These are phyloP conservation scores for Penicillium sp. DNA, from an alignment of 2,329 filamentous ascomycete genomes.

Conservation along the genomic window DNA sequence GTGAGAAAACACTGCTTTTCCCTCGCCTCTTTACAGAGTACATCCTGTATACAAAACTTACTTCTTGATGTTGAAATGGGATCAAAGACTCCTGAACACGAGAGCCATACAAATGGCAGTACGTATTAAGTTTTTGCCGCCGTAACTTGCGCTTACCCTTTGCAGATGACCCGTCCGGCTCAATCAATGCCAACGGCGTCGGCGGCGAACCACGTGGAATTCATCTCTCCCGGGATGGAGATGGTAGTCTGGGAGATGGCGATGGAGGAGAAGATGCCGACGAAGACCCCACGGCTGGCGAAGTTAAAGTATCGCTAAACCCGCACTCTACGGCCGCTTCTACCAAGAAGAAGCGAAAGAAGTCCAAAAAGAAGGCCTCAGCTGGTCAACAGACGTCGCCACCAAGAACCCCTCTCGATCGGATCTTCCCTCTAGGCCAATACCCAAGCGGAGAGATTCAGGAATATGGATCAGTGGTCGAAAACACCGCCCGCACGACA, in stretches of 20 bases:
- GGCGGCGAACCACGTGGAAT: constrained; percentile 46
- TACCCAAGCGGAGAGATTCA: constrained; percentile 51
- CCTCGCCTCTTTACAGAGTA: background rate
- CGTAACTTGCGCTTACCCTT: constrained; percentile 7
- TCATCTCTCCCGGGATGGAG: constrained; percentile 45
- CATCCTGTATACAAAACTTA: background rate
- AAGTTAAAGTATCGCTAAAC: constrained; percentile 20
- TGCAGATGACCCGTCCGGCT: constrained; percentile 22
- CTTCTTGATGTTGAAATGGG: constrained; percentile 37
- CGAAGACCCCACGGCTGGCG: constrained; percentile 12
- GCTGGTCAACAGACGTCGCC: constrained; percentile 44
- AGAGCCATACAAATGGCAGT: constrained; percentile 29
- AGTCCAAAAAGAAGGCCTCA: constrained; percentile 47
- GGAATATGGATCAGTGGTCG: constrained; percentile 38
- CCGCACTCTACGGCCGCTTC: constrained; percentile 37
- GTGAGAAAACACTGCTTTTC: background rate
- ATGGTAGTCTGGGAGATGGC: constrained; percentile 40
- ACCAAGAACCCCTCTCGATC: constrained; percentile 46
- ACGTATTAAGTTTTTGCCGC: constrained; percentile 24
- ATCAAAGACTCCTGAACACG: constrained; percentile 42
- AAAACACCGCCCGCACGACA: constrained; percentile 48
- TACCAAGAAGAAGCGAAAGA: constrained; percentile 42
- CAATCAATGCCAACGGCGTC: constrained; percentile 21
- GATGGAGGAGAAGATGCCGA: constrained; percentile 19
- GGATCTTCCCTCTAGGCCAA: constrained; percentile 45